phyloP scores from a whole-genome alignment of 2,329 filamentous ascomycete genomes.

The Ceratocystis diversiconidia region DNA sequence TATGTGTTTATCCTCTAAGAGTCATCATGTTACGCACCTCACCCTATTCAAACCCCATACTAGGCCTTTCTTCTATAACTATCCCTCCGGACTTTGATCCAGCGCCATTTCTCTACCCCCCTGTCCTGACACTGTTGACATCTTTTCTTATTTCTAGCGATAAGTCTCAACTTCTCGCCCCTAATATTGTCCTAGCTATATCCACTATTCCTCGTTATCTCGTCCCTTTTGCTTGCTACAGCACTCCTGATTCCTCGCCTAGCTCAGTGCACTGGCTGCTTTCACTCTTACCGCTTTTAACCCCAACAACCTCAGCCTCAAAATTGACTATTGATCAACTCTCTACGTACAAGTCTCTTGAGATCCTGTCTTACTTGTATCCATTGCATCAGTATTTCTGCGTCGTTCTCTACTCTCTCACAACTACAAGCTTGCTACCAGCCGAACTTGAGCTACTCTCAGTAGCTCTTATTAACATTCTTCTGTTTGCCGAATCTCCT shows the following conservation, averaged over 20 bases:
- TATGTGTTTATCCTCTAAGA: slow-evolving; percentile 45
- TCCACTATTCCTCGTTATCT: slow-evolving; percentile 60
- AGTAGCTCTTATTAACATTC: slow-evolving; percentile 63
- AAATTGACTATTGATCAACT: not conserved
- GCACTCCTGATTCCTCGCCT: not conserved
- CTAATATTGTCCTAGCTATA: slow-evolving; percentile 70
- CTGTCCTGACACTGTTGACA: slow-evolving; percentile 59
- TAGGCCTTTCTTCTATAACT: slow-evolving; percentile 28
- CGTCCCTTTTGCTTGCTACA: slow-evolving; percentile 40
- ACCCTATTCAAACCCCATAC: slow-evolving; percentile 27
- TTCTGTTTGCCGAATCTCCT: slow-evolving; percentile 63
- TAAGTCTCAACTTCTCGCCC: slow-evolving; percentile 46
- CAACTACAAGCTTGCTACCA: slow-evolving; percentile 73
- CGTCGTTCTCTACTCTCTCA: slow-evolving; percentile 60
- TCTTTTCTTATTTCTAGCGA: slow-evolving; percentile 58
- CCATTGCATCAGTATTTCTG: slow-evolving; percentile 71
- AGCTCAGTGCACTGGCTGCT: slow-evolving; percentile 60
- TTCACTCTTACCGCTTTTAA: slow-evolving; percentile 51
- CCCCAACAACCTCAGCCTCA: slow-evolving; percentile 18
- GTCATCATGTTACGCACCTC: slow-evolving; percentile 36
- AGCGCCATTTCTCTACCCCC: slow-evolving; percentile 78
- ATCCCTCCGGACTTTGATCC: slow-evolving; percentile 76
- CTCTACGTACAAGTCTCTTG: slow-evolving; percentile 3
- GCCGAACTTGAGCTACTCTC: slow-evolving; percentile 83
- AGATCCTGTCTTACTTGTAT: slow-evolving; percentile 37